These are phyloP conservation scores for Nigrograna mackinnonii DNA, from an alignment of 2,329 filamentous ascomycete genomes.

Conservation along the genomic window DNA sequence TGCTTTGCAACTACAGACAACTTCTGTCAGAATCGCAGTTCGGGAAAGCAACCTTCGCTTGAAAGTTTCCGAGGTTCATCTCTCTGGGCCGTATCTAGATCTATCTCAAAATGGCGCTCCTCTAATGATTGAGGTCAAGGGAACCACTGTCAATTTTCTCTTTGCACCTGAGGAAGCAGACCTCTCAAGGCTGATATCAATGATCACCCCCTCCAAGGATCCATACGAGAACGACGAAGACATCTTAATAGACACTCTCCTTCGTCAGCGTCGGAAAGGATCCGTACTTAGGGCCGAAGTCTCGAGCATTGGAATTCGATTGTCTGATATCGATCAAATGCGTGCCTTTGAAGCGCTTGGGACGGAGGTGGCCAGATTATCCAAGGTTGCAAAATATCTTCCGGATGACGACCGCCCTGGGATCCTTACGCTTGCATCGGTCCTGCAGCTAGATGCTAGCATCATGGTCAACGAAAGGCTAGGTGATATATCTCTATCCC, in stretches of 20 bases:
- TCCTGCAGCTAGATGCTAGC: constrained; percentile 66
- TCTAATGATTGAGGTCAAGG: constrained; percentile 64
- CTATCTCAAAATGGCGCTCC: constrained; percentile 60
- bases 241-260: constrained; percentile 88
- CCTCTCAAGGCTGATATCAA: constrained; percentile 76
- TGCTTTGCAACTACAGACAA: constrained; percentile 74
- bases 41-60: constrained; percentile 73
- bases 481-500: constrained; percentile 57
- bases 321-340: constrained; percentile 68
- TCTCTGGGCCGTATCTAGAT: constrained; percentile 71
- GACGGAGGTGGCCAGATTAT: constrained; percentile 79
- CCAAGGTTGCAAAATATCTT: constrained; percentile 89
- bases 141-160: constrained; percentile 72
- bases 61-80: constrained; percentile 73
- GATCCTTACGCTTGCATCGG: constrained; percentile 71
- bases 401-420: constrained; percentile 95
- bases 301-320: constrained; percentile 63
- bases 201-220: constrained; percentile 90
- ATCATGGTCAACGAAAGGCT: constrained; percentile 70
- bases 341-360: constrained; percentile 70
- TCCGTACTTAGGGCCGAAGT: constrained; percentile 75
- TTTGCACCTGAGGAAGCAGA: constrained; percentile 76
- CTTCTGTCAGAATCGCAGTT: constrained; percentile 78
- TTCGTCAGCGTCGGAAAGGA: constrained; percentile 85
- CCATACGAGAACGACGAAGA: constrained; percentile 90